A percentile compares a stretch with the other conserved stretches of the same genome.
Evolutionary conservation across 495 filamentous ascomycete genomes (phyloP).

Genomic region (Xylaria telfairii): DNA sequence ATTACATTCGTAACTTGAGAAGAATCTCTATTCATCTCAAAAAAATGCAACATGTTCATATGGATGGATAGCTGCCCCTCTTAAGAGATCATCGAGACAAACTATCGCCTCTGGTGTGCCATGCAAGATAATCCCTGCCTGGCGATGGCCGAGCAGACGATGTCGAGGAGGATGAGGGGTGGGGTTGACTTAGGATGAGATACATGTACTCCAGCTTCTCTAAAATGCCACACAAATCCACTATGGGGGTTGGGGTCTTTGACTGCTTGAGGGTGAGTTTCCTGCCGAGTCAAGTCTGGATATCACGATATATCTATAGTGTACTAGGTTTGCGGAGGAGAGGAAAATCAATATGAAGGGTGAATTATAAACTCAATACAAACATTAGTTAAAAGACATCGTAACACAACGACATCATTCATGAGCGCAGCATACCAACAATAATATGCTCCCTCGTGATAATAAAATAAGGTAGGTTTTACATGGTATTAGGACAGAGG

Average conservation of each 20-base stretch:
- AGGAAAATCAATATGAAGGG: not conserved
- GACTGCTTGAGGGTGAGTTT: not conserved
- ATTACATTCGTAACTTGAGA: not conserved
- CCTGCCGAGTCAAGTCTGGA: not conserved
- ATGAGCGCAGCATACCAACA: not conserved
- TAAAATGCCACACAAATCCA: not conserved
- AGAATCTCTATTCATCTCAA: not conserved
- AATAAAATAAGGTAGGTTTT: not conserved
- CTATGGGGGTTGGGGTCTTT: not conserved
- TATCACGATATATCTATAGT: not conserved
- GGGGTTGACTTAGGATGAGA: not conserved
- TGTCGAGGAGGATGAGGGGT: constrained; percentile 51
- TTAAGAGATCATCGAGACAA: constrained; percentile 63
- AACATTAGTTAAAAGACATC: constrained; percentile 6
- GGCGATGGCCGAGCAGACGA: constrained; percentile 69
- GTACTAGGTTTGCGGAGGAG: not conserved
- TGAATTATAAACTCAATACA: not conserved
- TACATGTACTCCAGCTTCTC: not conserved
- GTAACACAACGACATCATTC: not conserved
- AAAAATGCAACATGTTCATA: not conserved
- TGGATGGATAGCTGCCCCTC: not conserved
- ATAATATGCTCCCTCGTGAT: not conserved
- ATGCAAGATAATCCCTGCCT: constrained; percentile 76
- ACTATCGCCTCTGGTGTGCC: constrained; percentile 89
- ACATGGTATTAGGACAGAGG: not conserved